phyloP scores from a whole-genome alignment of 1,139 yeast genomes.

The Saccharomycopsis hybrid region DNA sequence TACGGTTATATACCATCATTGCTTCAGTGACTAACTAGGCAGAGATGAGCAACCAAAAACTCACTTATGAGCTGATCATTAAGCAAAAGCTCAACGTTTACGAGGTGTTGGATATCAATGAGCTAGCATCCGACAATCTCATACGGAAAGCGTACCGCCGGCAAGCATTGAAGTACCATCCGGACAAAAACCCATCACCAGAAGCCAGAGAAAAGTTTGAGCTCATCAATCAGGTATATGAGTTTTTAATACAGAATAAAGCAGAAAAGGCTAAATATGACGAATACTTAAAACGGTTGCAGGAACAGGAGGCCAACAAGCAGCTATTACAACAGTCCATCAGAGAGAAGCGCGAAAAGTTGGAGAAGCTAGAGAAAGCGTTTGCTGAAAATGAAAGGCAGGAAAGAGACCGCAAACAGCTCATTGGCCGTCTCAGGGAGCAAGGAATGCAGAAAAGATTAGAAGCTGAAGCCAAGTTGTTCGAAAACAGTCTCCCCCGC shows the following conservation, averaged over 20 bases:
- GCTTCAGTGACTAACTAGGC: no score
- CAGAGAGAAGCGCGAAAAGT: conserved; percentile 2
- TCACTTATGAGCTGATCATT: no score
- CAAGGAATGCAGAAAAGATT: not conserved
- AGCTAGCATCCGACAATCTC: conserved; percentile 61
- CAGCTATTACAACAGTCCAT: not conserved
- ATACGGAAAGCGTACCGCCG: conserved; percentile 89
- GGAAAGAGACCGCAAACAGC: not conserved
- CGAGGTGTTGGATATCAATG: conserved; percentile 66
- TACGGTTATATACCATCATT: no score
- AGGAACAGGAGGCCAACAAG: not conserved
- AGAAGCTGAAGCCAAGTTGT: not conserved
- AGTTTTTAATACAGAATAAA: conserved; percentile 4
- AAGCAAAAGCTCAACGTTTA: conserved; percentile 33
- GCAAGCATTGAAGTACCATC: conserved; percentile 86
- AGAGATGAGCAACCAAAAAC: no score
- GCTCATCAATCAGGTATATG: conserved; percentile 8
- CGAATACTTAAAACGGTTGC: conserved; percentile 4
- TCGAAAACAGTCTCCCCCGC: not conserved
- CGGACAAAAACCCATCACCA: conserved; percentile 55
- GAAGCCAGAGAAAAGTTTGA: conserved; percentile 13
- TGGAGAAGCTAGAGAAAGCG: conserved; percentile 4
- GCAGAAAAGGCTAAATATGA: conserved; percentile 12
- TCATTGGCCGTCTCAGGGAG: not conserved
- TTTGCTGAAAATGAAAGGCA: not conserved